These are phyloP conservation scores for Phycomyces blakesleeanus DNA, from an alignment of 192 early-diverging fungal genomes.

Conservation along the genomic window DNA sequence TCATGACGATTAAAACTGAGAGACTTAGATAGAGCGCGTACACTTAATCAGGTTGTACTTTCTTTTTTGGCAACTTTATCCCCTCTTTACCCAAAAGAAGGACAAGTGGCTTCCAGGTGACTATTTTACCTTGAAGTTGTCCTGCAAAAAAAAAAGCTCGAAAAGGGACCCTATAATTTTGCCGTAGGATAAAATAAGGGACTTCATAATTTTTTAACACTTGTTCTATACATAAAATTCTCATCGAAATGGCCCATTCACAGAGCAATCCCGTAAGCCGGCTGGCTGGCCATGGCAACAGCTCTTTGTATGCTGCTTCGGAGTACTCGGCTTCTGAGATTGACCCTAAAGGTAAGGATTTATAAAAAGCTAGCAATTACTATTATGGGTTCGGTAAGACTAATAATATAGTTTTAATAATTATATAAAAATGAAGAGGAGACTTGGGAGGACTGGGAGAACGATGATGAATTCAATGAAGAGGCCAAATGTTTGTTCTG, in stretches of 20 bases:
- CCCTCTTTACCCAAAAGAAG: no score
- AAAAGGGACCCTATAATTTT: neutral
- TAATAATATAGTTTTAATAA: neutral
- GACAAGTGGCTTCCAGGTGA: no score
- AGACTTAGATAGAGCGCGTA: no score
- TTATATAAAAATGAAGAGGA: conserved; percentile 35
- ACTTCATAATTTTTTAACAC: neutral
- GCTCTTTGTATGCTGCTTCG: conserved; percentile 11
- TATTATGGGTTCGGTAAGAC: neutral
- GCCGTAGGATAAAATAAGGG: no score
- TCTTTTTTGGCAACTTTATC: no score
- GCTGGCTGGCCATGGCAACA: neutral
- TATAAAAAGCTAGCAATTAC: no score
- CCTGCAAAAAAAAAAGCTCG: neutral
- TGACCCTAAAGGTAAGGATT: conserved; percentile 25
- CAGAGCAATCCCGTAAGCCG: neutral
- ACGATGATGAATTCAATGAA: conserved; percentile 47
- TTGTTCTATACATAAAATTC: neutral
- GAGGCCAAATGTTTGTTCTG: conserved; percentile 74
- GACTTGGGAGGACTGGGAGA: conserved; percentile 66
- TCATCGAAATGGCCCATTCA: neutral
- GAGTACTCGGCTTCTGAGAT: conserved; percentile 23
- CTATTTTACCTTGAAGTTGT: no score
- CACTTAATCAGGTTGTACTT: no score
- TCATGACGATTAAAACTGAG: neutral